Evolutionary conservation across 139 green algal species (phyloP).

Genomic region (Picochlorum costavermella): DNA sequence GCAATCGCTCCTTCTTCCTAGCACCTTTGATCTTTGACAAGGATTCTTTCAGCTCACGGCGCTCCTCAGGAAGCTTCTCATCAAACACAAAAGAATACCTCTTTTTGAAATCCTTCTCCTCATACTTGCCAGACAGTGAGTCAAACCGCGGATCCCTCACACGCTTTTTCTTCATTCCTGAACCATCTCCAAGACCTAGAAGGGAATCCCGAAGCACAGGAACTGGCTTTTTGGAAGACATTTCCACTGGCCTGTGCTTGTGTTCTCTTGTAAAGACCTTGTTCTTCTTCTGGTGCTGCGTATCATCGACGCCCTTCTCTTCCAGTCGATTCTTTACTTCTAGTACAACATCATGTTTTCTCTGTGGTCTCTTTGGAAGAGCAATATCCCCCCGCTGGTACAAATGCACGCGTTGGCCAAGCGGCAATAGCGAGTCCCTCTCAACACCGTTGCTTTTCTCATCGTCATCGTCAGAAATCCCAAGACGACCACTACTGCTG

Average conservation of each 20-base stretch:
- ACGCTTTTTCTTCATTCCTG: constrained; percentile 15
- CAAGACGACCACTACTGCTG: not conserved
- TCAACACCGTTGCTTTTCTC: not conserved
- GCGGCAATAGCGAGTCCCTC: not conserved
- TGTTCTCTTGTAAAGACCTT: constrained; percentile 42
- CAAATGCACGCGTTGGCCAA: no score
- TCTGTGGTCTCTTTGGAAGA: no score
- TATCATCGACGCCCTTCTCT: constrained; percentile 30
- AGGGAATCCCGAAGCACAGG: constrained; percentile 59
- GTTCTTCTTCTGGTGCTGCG: not conserved
- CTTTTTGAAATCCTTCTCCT: constrained; percentile 44
- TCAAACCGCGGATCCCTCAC: constrained; percentile 73
- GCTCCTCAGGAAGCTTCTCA: constrained; percentile 67
- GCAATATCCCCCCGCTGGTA: no score
- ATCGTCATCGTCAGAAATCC: not conserved
- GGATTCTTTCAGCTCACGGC: constrained; percentile 32
- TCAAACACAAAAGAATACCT: constrained; percentile 81
- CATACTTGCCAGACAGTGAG: constrained; percentile 26
- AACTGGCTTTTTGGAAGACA: constrained; percentile 66
- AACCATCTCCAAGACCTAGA: constrained; percentile 14
- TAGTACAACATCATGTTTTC: no score
- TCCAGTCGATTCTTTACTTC: not conserved
- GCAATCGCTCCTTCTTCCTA: constrained; percentile 30
- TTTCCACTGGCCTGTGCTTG: constrained; percentile 67
- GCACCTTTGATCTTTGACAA: constrained; percentile 39